Evolutionary conservation across 805 yeast genomes (phyloP).

Genomic region (Cyberlindnera maritima): DNA sequence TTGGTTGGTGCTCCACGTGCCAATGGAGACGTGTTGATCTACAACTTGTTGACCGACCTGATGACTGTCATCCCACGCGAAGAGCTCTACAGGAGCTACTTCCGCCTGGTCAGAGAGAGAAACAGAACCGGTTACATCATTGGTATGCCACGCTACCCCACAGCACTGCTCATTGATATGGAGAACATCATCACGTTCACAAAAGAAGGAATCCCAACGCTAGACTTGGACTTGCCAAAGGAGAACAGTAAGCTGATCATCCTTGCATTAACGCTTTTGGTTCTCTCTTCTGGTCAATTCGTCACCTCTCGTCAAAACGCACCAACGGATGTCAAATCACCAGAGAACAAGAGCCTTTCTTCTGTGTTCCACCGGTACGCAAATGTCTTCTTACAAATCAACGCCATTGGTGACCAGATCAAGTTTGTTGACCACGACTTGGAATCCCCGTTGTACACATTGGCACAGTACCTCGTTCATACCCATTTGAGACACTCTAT

Average conservation of each 20-base stretch:
- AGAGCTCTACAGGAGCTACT: not conserved
- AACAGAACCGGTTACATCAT: not conserved
- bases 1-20: not conserved
- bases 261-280: not conserved
- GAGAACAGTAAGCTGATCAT: not conserved
- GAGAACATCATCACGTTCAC: not conserved
- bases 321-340: not conserved
- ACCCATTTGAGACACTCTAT: not conserved
- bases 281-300: not conserved
- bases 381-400: not conserved
- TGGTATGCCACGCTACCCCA: not conserved
- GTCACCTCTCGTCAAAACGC: not conserved
- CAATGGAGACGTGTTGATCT: slow-evolving; percentile 1
- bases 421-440: too few species aligned
- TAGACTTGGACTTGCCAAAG: not conserved
- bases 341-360: not conserved
- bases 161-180: not conserved
- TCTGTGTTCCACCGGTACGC: not conserved
- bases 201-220: not conserved
- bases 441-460: not conserved
- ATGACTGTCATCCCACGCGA: not conserved
- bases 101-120: not conserved
- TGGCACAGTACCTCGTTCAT: not conserved
- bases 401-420: not conserved
- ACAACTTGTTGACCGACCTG: not conserved